phyloP scores from a whole-genome alignment of 331 rosid genomes.

The Acacia pycnantha region DNA sequence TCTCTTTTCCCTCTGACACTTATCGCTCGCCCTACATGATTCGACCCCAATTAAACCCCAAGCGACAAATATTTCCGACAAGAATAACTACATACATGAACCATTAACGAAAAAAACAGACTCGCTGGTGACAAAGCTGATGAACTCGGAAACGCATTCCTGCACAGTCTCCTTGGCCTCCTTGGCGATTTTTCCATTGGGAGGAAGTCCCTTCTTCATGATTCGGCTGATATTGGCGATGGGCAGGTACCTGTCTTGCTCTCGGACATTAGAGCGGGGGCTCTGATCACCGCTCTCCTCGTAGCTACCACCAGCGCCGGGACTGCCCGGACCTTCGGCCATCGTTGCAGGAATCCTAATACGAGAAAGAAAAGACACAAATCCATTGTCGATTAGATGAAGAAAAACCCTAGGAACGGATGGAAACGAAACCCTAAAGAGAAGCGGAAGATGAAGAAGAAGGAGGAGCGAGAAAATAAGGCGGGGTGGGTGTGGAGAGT shows the following conservation, averaged over 20 bases:
- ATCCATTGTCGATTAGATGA: conserved; percentile 30
- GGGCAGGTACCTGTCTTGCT: conserved; percentile 91
- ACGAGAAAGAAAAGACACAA: conserved; percentile 13
- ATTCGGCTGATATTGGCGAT: conserved; percentile 93
- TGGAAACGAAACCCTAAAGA: conserved; percentile 40
- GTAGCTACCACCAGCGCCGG: conserved; percentile 83
- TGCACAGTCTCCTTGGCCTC: conserved; percentile 97
- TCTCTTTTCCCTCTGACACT: conserved; percentile 98
- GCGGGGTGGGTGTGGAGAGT: background rate
- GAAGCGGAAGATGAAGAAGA: background rate
- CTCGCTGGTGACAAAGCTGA: conserved; percentile 99
- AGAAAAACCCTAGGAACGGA: conserved; percentile 28
- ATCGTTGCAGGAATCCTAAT: conserved; percentile 55
- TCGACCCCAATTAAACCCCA: conserved; percentile 21
- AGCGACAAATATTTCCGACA: background rate
- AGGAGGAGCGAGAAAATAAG: background rate
- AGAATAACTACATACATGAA: background rate
- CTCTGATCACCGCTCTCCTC: conserved; percentile 94
- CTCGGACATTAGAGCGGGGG: conserved; percentile 84
- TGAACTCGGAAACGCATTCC: conserved; percentile 97
- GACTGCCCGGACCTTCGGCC: conserved; percentile 88
- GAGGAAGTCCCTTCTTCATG: conserved; percentile 98
- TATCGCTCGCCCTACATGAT: conserved; percentile 82
- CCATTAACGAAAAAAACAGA: background rate
- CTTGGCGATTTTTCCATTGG: conserved; percentile 91